Evolutionary conservation across 306 rosid species (phyloP).

Genomic region (Neltuma alba): DNA sequence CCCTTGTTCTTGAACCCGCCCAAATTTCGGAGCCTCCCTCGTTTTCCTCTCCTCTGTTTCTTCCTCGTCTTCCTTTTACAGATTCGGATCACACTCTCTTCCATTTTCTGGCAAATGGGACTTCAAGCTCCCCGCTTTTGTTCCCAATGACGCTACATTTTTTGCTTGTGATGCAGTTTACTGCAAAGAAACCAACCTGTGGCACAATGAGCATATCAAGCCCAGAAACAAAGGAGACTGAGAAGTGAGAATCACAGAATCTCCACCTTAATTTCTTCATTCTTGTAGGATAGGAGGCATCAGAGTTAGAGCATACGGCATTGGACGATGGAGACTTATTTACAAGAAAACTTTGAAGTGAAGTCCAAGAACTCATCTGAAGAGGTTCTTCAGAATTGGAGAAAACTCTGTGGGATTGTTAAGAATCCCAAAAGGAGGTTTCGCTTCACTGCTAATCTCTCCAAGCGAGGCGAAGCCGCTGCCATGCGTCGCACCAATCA

Average conservation of each 20-base stretch:
- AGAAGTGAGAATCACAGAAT: not conserved
- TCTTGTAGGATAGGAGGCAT: not conserved
- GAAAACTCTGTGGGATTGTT: conserved; percentile 72
- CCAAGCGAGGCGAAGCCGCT: conserved; percentile 79
- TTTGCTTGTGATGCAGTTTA: not conserved
- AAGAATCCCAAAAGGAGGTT: conserved; percentile 84
- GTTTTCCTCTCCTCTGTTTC: conserved; percentile 32
- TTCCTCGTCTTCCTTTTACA: conserved; percentile 17
- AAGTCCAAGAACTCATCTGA: conserved; percentile 72
- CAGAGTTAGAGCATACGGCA: not conserved
- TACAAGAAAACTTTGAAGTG: conserved; percentile 74
- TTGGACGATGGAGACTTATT: conserved; percentile 66
- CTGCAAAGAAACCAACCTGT: not conserved
- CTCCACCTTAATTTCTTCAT: not conserved
- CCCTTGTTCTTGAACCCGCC: not conserved
- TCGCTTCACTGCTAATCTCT: conserved; percentile 89
- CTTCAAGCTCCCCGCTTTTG: not conserved
- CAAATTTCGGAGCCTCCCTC: conserved; percentile 49
- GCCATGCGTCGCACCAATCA: conserved; percentile 91
- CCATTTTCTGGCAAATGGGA: conserved; percentile 1
- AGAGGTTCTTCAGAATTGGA: conserved; percentile 80
- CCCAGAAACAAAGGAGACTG: not conserved
- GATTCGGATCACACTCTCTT: conserved; percentile 19
- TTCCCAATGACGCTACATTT: conserved; percentile 3
- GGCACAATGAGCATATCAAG: conserved; percentile 5